phyloP scores from a whole-genome alignment of 2,329 filamentous ascomycete genomes.

The Fragosphaeria purpurea region DNA sequence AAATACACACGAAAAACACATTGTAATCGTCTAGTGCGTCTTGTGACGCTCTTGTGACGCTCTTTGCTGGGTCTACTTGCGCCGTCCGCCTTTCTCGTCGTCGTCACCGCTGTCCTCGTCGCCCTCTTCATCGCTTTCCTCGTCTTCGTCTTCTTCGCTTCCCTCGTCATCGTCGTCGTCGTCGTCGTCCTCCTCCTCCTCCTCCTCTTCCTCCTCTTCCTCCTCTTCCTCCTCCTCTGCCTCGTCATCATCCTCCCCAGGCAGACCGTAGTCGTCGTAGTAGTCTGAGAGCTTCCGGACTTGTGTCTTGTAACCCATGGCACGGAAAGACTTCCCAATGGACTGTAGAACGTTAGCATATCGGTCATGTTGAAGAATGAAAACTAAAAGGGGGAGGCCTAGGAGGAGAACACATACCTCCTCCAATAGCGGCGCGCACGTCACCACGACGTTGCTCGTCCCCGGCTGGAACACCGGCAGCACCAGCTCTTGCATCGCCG shows the following conservation, averaged over 20 bases:
- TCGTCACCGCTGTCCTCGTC: background rate
- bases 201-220: slow-evolving; percentile 47
- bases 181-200: slow-evolving; percentile 43
- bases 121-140: background rate
- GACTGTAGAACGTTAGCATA: slow-evolving; percentile 36
- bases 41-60: too few species aligned
- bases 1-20: too few species aligned
- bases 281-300: slow-evolving; percentile 68
- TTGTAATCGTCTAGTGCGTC: too few species aligned
- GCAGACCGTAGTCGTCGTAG: slow-evolving; percentile 80
- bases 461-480: slow-evolving; percentile 71
- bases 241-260: slow-evolving; percentile 50
- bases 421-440: slow-evolving; percentile 74
- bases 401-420: slow-evolving; percentile 50
- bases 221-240: slow-evolving; percentile 53
- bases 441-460: slow-evolving; percentile 76
- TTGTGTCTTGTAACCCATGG: slow-evolving; percentile 68
- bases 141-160: background rate
- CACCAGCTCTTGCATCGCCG: slow-evolving; percentile 63
- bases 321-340: slow-evolving; percentile 63
- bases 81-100: background rate
- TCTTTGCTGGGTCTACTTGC: too few species aligned
- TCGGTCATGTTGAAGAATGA: too few species aligned
- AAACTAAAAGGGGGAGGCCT: too few species aligned
- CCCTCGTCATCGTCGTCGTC: slow-evolving; percentile 23